phyloP scores from a whole-genome alignment of 345 rosid species.

The Isatis tinctoria region DNA sequence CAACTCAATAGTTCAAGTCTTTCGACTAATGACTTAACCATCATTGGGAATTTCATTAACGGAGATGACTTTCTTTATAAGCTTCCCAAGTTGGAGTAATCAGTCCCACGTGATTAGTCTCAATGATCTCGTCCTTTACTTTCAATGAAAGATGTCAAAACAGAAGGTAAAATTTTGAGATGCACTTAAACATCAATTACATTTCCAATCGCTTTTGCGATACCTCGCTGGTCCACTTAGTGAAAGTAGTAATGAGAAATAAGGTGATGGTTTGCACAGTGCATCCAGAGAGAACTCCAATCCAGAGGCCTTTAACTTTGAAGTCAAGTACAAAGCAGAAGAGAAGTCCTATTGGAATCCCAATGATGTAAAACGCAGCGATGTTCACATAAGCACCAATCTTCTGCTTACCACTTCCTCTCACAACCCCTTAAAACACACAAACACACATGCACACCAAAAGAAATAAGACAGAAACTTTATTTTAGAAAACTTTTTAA shows the following conservation, averaged over 20 bases:
- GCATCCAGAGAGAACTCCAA: constrained; percentile 1
- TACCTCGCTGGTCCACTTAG: not conserved
- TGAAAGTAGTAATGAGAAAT: not conserved
- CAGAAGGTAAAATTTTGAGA: too few species aligned
- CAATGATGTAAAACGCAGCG: not conserved
- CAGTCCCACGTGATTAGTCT: too few species aligned
- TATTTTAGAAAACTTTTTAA: too few species aligned
- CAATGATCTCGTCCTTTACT: too few species aligned
- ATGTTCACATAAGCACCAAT: constrained; percentile 14
- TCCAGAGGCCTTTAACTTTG: constrained; percentile 7
- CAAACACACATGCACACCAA: not conserved
- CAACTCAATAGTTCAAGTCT: too few species aligned
- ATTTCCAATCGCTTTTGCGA: too few species aligned
- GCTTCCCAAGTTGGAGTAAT: too few species aligned
- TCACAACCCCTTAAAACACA: constrained; percentile 2
- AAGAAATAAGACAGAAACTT: not conserved
- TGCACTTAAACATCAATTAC: too few species aligned
- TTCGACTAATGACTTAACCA: too few species aligned
- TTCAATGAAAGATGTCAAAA: too few species aligned
- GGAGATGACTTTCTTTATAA: too few species aligned
- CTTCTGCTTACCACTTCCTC: constrained; percentile 13
- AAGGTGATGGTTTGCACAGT: not conserved
- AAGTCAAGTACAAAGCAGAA: not conserved
- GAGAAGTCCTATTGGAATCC: not conserved
- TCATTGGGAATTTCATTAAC: too few species aligned